phyloP scores from a whole-genome alignment of 108 stramenopile species.

The Fistulifera solaris region DNA sequence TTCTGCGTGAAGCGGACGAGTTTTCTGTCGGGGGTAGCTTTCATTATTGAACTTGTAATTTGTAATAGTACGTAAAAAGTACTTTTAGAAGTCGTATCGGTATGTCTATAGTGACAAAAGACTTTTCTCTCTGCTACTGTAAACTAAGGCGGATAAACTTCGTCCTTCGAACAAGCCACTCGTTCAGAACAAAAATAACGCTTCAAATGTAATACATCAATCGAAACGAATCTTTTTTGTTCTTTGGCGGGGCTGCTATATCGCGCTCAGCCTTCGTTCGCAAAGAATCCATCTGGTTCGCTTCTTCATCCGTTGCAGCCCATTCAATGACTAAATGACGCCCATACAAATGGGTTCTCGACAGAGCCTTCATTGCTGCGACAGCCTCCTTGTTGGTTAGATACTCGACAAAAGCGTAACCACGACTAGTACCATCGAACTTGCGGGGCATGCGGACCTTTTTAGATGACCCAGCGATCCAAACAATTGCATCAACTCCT shows the following conservation, averaged over 20 bases:
- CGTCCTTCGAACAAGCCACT: too few species aligned
- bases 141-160: too few species aligned
- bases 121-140: too few species aligned
- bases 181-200: too few species aligned
- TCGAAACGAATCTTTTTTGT: slow-evolving; percentile 7
- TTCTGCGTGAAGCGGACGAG: too few species aligned
- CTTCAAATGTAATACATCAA: not conserved
- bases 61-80: too few species aligned
- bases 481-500: slow-evolving; percentile 89
- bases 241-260: slow-evolving; percentile 11
- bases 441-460: slow-evolving; percentile 95
- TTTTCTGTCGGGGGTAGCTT: too few species aligned
- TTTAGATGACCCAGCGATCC: slow-evolving; percentile 86
- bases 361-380: slow-evolving; percentile 76
- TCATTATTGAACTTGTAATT: too few species aligned
- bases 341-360: slow-evolving; percentile 94
- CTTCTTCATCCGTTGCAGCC: slow-evolving; percentile 74
- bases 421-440: slow-evolving; percentile 93
- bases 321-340: slow-evolving; percentile 96
- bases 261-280: slow-evolving; percentile 74
- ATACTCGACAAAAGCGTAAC: slow-evolving; percentile 98
- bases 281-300: slow-evolving; percentile 31
- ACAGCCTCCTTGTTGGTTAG: slow-evolving; percentile 85
- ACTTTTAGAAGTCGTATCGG: too few species aligned
- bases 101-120: too few species aligned